phyloP scores from a whole-genome alignment of 108 stramenopile species.

The Seminavis robusta region DNA sequence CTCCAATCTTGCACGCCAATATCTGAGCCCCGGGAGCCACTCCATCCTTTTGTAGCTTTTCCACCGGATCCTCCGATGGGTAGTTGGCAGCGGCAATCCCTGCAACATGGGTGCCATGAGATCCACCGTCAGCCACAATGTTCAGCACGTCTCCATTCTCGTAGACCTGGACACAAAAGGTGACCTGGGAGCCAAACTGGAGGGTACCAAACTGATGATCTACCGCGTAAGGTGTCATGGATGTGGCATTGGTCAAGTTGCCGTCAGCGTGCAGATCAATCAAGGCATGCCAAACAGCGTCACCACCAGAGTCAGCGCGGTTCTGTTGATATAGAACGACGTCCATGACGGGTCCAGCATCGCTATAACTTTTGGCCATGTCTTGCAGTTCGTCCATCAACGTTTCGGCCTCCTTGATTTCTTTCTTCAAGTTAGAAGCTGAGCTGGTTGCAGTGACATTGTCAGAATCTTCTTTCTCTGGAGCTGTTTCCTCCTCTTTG shows the following conservation, averaged over 20 bases:
- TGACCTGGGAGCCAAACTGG: slow-evolving; percentile 45
- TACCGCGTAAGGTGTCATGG: slow-evolving; percentile 63
- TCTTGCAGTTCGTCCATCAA: slow-evolving; percentile 16
- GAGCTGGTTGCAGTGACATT: background rate
- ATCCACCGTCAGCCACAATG: slow-evolving; percentile 80
- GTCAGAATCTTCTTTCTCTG: background rate
- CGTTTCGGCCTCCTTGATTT: background rate
- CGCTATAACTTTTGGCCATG: slow-evolving; percentile 14
- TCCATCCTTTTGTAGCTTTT: no score
- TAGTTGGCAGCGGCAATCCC: slow-evolving; percentile 72
- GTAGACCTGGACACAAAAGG: slow-evolving; percentile 74
- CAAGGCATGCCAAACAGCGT: slow-evolving; percentile 47
- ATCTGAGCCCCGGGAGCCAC: slow-evolving; percentile 91
- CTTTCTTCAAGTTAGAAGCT: background rate
- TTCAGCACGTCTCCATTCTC: slow-evolving; percentile 65
- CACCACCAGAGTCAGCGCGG: slow-evolving; percentile 72
- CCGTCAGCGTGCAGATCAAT: slow-evolving; percentile 53
- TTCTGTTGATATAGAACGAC: slow-evolving; percentile 22
- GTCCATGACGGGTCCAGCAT: slow-evolving; percentile 38
- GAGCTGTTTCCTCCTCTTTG: background rate
- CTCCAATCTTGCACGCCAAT: slow-evolving; percentile 87
- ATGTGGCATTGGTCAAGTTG: slow-evolving; percentile 40
- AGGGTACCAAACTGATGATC: slow-evolving; percentile 47
- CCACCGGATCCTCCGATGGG: slow-evolving; percentile 16
- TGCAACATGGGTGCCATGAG: slow-evolving; percentile 94